Base-by-base conservation (phyloP, 495 filamentous ascomycete genomes). In the Cladorrhinum samala region DNA sequence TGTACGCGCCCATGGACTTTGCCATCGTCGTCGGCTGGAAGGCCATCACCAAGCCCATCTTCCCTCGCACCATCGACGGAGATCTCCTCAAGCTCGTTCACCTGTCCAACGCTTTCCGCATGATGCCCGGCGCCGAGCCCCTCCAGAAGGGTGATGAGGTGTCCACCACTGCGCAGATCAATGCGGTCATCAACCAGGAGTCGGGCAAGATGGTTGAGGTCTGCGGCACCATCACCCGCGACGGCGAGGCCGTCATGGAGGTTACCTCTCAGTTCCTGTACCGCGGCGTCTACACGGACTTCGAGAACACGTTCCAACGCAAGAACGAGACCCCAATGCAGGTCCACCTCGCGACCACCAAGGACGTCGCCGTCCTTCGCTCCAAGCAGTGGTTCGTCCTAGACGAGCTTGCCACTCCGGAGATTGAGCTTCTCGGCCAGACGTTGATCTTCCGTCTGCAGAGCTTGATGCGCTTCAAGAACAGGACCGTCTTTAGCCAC, bases 191-290 rank as follows among this genome's bases (percentile, higher is more conserved):
- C 77, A 97, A 97, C 70, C 89, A 96, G 63, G 91, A 95, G 30
- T 92, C 93, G 39, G 93, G 93, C 46, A 99, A 99, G 80, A 96
- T 97, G 90, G 93, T 99, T 8, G 94, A 97, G 70, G 91, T 99
- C 18, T 95, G 91, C 64, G 93, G 93, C 53, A 97, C 93, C 6
- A 95, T 98, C 62, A 86, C 82, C 49, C 83, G 94, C 18, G 83
- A 94, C 39, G 88, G 89, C 46, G 63, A 86, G 58, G 77, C 89
- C n/a, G 89, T 97, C 54, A 98, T 98, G 94, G 89, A 97, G 64
- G 93, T 98, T 14, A 95, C 89, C 13, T 96, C 90, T 46, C 93
- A 97, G 69, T 98, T 98, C 78, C 70, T 99, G 56, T 99, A 97
- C 72, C 86, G 93, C 23, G 93, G 93, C 38, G 80, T 78, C 13